These are phyloP conservation scores for Paspalum notatum DNA, from an alignment of 176 grass and related monocot species.

Conservation along the genomic window DNA sequence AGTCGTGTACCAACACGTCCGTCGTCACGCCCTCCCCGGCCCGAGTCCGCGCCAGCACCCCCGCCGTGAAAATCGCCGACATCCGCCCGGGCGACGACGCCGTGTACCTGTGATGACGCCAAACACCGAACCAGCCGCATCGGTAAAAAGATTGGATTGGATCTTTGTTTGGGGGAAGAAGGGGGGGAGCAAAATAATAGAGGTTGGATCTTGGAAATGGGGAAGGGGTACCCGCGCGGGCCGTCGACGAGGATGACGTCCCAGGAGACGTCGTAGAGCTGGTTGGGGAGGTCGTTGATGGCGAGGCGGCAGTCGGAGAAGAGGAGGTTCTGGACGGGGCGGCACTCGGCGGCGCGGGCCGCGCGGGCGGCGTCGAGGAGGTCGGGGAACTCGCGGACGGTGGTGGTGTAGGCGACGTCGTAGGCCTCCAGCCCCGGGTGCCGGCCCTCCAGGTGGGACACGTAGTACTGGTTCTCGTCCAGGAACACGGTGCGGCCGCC, in stretches of 20 bases:
- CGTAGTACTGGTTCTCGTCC: constrained; percentile 99
- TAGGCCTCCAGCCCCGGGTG: constrained; percentile 89
- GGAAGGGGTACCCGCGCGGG: constrained; percentile 59
- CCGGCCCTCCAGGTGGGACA: constrained; percentile 78
- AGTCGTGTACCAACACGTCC: constrained; percentile 93
- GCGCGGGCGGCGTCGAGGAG: constrained; percentile 66
- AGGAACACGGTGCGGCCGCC: constrained; percentile 92
- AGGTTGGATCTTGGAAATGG: neutral
- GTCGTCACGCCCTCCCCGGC: constrained; percentile 37
- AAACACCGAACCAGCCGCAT: neutral
- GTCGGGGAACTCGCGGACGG: constrained; percentile 71
- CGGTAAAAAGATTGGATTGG: neutral
- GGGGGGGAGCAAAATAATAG: no score
- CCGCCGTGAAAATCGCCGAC: constrained; percentile 87
- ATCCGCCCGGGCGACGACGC: constrained; percentile 78
- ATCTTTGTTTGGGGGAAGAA: constrained; percentile 14
- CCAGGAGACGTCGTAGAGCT: constrained; percentile 86
- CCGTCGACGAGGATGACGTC: constrained; percentile 96
- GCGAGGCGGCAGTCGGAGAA: constrained; percentile 96
- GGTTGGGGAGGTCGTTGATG: constrained; percentile 94
- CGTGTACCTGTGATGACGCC: constrained; percentile 43
- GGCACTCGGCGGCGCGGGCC: constrained; percentile 60
- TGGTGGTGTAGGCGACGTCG: constrained; percentile 89
- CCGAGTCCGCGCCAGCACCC: constrained; percentile 69
- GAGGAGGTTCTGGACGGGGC: constrained; percentile 90